Evolutionary conservation across 179 eudicot genomes (phyloP).

Genomic region (Amaranthus tricolor): DNA sequence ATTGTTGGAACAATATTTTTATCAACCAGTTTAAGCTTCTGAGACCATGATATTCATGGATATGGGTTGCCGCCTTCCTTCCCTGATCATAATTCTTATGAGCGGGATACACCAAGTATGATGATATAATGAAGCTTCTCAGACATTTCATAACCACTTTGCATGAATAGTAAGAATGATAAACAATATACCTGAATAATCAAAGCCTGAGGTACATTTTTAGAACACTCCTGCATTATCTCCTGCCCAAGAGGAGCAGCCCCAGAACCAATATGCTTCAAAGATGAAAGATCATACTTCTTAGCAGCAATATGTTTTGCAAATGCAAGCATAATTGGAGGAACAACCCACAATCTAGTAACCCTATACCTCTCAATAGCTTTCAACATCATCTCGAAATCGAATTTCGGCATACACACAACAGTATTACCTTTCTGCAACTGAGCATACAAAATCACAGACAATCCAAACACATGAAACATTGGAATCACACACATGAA

Average conservation of each 20-base stretch:
- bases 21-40: too few relatives aligned
- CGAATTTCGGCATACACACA: constrained; percentile 53
- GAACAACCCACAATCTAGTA: constrained; percentile 58
- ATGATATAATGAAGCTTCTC: too few relatives aligned
- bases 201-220: constrained; percentile 49
- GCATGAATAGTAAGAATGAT: background rate
- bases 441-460: constrained; percentile 41
- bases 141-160: background rate
- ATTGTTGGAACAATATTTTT: too few relatives aligned
- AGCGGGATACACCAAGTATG: too few relatives aligned
- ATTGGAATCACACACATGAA: constrained; percentile 57
- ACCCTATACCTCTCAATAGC: constrained; percentile 48
- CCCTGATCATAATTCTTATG: too few relatives aligned
- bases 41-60: too few relatives aligned
- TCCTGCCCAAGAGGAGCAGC: constrained; percentile 89
- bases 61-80: too few relatives aligned
- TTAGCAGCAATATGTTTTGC: constrained; percentile 43
- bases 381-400: constrained; percentile 42
- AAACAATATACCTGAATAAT: constrained; percentile 48
- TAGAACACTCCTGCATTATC: constrained; percentile 59
- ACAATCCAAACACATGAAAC: constrained; percentile 66
- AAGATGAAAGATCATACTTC: constrained; percentile 55
- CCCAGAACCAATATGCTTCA: constrained; percentile 65
- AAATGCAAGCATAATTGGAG: constrained; percentile 59
- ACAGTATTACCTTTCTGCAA: constrained; percentile 53